Evolutionary conservation across 129 eudicot genomes (phyloP), one percentile per base, ranked within the genome.

Genomic region (Flaveria bidentis): DNA sequence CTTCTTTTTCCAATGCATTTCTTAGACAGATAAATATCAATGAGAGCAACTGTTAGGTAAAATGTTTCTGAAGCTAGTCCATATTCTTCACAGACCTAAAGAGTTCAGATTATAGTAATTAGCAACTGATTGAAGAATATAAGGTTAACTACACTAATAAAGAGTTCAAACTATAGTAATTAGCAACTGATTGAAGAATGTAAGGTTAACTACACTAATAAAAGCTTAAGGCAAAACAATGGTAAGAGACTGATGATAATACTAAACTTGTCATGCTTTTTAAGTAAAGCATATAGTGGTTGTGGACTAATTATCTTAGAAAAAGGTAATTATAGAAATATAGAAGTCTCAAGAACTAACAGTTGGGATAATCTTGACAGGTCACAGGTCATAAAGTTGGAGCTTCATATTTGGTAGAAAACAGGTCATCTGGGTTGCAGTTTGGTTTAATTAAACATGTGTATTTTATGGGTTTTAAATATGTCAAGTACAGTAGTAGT

Each of bases 61-160:
- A 93, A 93, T 33, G 98, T 91, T 84, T 93, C 98, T 2, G 96
- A 86, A 28, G 82, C 96, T 89, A 93, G 95, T 70, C 64, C 78
- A 75, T 93, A 91, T 76, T 93, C 98, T 77, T 91, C 97, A 69
- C 85, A 82, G 23, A 93, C 98, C 98, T 91, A 87, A 30, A 74
- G 44, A 74, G 2, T 57, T 39, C 41, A 74, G 52, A 69, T 63
- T 22, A 60, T 14, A 52, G 60, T 8, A 39, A 45, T 73, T 16
- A 62, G 51, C 70, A 73, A 12, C 57, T 58, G 15, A 26, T 6
- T 26, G 49, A 20, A 8, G 36, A 36, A 56, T 15, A 73, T 16
- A 39, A 52, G 9, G 60, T 53, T 53, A n/a, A n/a, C 60, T 53
- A 8, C 9, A 53, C 60, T 53, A n/a, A 53, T 53, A 53, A 13